Conservation (phyloP, 2,329 filamentous ascomycete species). For the Leptographium procerum region DNA sequence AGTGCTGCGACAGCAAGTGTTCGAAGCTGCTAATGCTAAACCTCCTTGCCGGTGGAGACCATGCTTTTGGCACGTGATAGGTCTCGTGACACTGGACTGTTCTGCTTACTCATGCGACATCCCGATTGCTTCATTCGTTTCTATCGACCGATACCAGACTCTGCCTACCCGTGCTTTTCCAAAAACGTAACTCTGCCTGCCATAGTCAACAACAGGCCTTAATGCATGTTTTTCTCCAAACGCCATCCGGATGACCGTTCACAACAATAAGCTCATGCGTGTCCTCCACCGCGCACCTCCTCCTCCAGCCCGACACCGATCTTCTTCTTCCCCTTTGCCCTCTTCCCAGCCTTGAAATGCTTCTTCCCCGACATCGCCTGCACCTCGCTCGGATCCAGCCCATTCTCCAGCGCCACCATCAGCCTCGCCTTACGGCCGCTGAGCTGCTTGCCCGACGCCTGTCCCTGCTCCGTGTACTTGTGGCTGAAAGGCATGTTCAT, state of each 20-base stretch:
- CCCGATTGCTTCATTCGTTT: not conserved
- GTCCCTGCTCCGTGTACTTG: slow-evolving; percentile 76
- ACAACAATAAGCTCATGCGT: not conserved
- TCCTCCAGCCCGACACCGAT: slow-evolving; percentile 12
- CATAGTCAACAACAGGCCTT: not conserved
- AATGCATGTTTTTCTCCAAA: not conserved
- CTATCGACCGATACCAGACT: not conserved
- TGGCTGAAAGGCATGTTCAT: slow-evolving; percentile 75
- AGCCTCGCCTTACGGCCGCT: slow-evolving; percentile 73
- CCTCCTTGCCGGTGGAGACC: not conserved
- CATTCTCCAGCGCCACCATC: slow-evolving; percentile 73
- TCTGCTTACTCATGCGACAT: too few species aligned
- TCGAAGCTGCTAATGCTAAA: not conserved
- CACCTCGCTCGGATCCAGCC: slow-evolving; percentile 72
- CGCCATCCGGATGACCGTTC: not conserved
- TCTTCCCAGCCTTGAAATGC: slow-evolving; percentile 73
- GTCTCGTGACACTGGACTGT: not conserved
- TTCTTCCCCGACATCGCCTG: slow-evolving; percentile 64
- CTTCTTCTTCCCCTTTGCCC: slow-evolving; percentile 34
- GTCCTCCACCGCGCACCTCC: not conserved
- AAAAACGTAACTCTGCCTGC: not conserved
- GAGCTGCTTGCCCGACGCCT: slow-evolving; percentile 47
- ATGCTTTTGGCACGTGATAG: not conserved
- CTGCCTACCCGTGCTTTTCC: not conserved
- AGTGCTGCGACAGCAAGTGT: not conserved